Evolutionary conservation across 257 asterid species (phyloP).

Genomic region (Lycium ferocissimum): DNA sequence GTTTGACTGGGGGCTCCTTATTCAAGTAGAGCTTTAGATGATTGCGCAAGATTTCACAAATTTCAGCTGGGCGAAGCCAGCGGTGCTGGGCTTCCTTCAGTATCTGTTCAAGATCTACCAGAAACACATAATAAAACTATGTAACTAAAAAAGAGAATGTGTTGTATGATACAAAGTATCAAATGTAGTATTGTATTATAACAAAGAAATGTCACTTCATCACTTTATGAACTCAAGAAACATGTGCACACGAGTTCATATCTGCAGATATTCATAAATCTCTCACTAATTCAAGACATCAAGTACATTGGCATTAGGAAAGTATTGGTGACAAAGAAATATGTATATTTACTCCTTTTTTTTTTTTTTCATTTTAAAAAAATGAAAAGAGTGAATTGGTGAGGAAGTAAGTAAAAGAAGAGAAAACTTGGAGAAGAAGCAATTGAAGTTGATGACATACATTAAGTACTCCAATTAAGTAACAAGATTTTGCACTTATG

Average conservation of each 20-base stretch:
- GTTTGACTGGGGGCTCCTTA: constrained; percentile 35
- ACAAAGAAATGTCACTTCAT: not conserved
- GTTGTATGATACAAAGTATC: not conserved
- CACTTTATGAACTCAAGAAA: not conserved
- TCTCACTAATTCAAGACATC: no score
- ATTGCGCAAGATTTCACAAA: constrained; percentile 40
- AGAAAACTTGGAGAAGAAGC: constrained; percentile 4
- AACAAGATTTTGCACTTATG: no score
- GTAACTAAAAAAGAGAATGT: not conserved
- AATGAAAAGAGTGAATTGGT: no score
- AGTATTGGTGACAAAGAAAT: not conserved
- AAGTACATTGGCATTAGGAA: no score
- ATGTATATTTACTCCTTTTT: no score
- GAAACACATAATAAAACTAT: not conserved
- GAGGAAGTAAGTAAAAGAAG: not conserved
- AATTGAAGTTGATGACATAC: not conserved
- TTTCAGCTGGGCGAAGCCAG: constrained; percentile 42
- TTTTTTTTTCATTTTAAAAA: no score
- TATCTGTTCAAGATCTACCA: constrained; percentile 33
- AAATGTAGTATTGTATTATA: no score
- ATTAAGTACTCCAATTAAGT: no score
- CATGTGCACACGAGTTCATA: no score
- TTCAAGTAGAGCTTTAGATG: constrained; percentile 28
- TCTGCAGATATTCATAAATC: no score
- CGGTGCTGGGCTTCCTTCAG: constrained; percentile 36